Evolutionary conservation across 1,139 yeast species (phyloP).

Genomic region (Candida sp.): DNA sequence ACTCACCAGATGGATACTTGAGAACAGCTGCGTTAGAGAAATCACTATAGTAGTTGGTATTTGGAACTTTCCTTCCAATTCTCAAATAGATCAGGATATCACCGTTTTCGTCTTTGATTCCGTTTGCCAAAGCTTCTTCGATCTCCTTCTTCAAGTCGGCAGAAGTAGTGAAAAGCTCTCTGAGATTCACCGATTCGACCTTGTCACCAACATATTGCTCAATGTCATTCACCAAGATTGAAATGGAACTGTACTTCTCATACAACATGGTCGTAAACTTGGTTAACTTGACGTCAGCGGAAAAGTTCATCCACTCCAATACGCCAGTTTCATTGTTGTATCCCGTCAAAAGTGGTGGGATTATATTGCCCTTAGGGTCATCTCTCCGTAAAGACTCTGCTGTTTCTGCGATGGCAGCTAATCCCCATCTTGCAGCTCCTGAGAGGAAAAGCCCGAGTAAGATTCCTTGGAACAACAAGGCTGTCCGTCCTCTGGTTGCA

Average conservation of each 20-base stretch:
- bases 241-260: constrained; percentile 46
- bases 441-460: constrained; percentile 79
- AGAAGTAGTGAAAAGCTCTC: constrained; percentile 36
- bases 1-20: constrained; percentile 60
- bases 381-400: constrained; percentile 67
- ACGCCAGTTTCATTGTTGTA: constrained; percentile 35
- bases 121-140: constrained; percentile 26
- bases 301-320: constrained; percentile 33
- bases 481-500: constrained; percentile 73
- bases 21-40: constrained; percentile 62
- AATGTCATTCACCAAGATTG: constrained; percentile 78
- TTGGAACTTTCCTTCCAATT: constrained; percentile 54
- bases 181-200: constrained; percentile 44
- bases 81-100: constrained; percentile 54
- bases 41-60: constrained; percentile 46
- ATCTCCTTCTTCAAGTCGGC: constrained; percentile 34
- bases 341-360: constrained; percentile 46
- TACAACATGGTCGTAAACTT: constrained; percentile 15
- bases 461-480: constrained; percentile 80
- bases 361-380: constrained; percentile 68
- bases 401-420: constrained; percentile 88
- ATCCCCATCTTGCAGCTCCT: constrained; percentile 94
- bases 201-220: constrained; percentile 67
- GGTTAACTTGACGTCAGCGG: constrained; percentile 8
- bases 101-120: constrained; percentile 25